phyloP scores from a whole-genome alignment of 176 grass and related monocot species.

The Cocos nucifera region DNA sequence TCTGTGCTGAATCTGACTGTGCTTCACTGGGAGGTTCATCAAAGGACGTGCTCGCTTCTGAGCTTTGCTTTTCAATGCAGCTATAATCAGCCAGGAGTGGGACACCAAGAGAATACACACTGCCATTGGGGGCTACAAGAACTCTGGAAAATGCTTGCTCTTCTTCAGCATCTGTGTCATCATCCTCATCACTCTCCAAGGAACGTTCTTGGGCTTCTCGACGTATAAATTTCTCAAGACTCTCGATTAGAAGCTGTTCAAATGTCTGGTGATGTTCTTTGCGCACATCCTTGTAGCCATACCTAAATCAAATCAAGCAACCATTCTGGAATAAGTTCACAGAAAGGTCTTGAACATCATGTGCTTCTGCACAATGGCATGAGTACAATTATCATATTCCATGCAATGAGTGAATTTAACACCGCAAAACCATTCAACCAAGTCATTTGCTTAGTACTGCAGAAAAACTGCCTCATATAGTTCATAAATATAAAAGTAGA shows the following conservation, averaged over 20 bases:
- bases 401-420: too few relatives aligned
- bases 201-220: conserved; percentile 91
- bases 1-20: conserved; percentile 32
- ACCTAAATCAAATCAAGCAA: conserved; percentile 52
- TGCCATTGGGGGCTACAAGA: conserved; percentile 66
- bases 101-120: conserved; percentile 52
- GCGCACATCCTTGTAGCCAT: conserved; percentile 92
- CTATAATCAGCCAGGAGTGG: conserved; percentile 40
- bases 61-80: conserved; percentile 20
- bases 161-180: conserved; percentile 47
- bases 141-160: conserved; percentile 41
- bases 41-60: conserved; percentile 43
- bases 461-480: too few relatives aligned
- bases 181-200: conserved; percentile 68
- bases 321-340: not conserved
- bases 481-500: too few relatives aligned
- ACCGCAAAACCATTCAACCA: too few relatives aligned
- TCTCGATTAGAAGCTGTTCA: conserved; percentile 83
- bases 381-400: too few relatives aligned
- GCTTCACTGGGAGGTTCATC: conserved; percentile 34
- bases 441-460: too few relatives aligned
- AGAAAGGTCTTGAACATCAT: not conserved
- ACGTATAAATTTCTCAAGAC: conserved; percentile 82
- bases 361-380: too few relatives aligned
- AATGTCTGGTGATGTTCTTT: conserved; percentile 76